Evolutionary conservation across 495 filamentous ascomycete genomes (phyloP).

Genomic region (Delitschia confertaspora): DNA sequence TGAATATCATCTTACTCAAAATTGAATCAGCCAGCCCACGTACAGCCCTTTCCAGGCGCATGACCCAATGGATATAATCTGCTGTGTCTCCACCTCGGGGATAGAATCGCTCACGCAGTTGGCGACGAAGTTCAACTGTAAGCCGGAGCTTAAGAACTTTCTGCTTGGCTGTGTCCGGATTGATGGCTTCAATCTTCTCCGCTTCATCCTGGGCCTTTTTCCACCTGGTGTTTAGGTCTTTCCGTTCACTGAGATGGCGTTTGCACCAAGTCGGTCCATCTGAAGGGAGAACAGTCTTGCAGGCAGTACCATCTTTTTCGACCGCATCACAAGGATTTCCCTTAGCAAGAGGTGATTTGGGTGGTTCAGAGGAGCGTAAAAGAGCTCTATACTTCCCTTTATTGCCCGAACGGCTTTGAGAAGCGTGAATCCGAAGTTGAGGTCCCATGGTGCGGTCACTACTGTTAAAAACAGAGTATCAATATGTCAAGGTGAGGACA

Average conservation of each 20-base stretch:
- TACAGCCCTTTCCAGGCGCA: constrained; percentile 11
- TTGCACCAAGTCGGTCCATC: constrained; percentile 8
- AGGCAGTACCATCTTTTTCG: not conserved
- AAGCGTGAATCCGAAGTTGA: not conserved
- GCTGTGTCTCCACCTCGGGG: constrained; percentile 8
- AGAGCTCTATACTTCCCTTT: not conserved
- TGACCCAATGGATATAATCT: constrained; percentile 9
- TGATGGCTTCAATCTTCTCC: constrained; percentile 4
- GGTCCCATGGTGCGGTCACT: constrained; percentile 4
- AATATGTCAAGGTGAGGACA: no score
- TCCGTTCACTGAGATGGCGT: constrained; percentile 5
- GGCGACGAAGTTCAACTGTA: constrained; percentile 5
- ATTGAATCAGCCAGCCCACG: constrained; percentile 6
- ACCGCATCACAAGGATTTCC: not conserved
- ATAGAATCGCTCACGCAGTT: constrained; percentile 11
- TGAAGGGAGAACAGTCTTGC: not conserved
- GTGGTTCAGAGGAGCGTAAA: not conserved
- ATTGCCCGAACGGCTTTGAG: not conserved
- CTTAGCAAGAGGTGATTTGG: not conserved
- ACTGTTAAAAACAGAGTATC: no score
- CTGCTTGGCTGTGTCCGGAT: constrained; percentile 9
- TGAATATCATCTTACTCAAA: constrained; percentile 6
- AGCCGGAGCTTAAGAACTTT: constrained; percentile 5
- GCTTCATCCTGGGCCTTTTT: constrained; percentile 4
- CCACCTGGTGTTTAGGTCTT: constrained; percentile 5